These are phyloP conservation scores for Andrographis paniculata DNA, from an alignment of 305 asterid genomes.

Conservation along the genomic window DNA sequence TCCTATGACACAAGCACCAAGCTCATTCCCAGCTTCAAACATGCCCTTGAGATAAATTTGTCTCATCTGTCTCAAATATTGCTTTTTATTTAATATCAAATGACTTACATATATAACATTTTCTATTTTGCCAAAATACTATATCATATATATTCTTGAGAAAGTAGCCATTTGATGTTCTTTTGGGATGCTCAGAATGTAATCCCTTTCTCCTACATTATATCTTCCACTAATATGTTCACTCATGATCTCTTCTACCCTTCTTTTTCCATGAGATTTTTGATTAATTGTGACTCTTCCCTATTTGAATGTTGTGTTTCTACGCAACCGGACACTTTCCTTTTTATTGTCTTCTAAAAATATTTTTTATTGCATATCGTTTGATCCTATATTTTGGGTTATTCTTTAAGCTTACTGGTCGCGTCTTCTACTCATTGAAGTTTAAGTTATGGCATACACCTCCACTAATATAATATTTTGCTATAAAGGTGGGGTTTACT, in stretches of 20 bases:
- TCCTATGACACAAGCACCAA: no score
- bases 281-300: not conserved
- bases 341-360: no score
- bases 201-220: not conserved
- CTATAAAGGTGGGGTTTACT: conserved; percentile 67
- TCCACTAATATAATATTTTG: conserved; percentile 26
- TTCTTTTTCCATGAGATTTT: conserved; percentile 5
- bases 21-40: no score
- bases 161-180: conserved; percentile 8
- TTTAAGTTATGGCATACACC: conserved; percentile 9
- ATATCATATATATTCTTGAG: conserved; percentile 1
- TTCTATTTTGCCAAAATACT: not conserved
- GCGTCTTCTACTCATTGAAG: conserved; percentile 7
- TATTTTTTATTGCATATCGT: not conserved
- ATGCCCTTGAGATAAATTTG: no score
- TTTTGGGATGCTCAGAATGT: not conserved
- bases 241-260: conserved; percentile 3
- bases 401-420: no score
- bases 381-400: conserved; percentile 16
- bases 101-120: no score
- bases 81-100: no score
- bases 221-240: no score
- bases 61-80: no score
- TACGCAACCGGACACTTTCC: not conserved
- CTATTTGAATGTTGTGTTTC: not conserved